Evolutionary conservation across 331 rosid species (phyloP).

Genomic region (Acacia pycnantha): DNA sequence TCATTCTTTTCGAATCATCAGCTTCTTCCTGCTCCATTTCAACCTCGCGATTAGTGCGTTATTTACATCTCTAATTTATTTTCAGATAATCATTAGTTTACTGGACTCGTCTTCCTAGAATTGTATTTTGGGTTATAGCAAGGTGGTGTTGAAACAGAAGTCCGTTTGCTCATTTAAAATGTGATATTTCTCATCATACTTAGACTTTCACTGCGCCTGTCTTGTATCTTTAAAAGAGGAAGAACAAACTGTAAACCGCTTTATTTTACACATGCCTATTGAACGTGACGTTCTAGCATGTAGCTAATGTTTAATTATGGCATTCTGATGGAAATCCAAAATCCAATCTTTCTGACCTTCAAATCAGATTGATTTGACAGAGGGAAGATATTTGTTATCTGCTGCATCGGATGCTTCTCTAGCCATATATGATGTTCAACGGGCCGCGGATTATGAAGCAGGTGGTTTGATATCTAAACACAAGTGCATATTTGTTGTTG

Average conservation of each 20-base stretch:
- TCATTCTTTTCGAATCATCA: background rate
- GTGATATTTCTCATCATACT: background rate
- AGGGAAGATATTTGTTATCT: conserved; percentile 75
- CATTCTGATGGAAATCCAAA: conserved; percentile 7
- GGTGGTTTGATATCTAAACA: conserved; percentile 59
- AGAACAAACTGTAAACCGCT: background rate
- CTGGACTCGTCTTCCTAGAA: background rate
- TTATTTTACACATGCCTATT: background rate
- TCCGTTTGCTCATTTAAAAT: background rate
- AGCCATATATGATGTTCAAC: conserved; percentile 78
- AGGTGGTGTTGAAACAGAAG: background rate
- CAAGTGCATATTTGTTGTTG: conserved; percentile 55
- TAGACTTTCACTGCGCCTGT: too few species aligned
- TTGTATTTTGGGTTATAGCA: background rate
- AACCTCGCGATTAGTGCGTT: background rate
- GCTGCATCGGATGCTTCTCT: conserved; percentile 81
- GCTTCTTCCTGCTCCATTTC: background rate
- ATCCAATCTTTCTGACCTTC: conserved; percentile 40
- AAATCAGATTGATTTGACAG: conserved; percentile 84
- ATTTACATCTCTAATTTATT: background rate
- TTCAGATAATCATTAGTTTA: background rate
- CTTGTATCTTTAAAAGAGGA: background rate
- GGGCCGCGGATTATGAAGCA: conserved; percentile 49
- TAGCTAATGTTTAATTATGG: background rate
- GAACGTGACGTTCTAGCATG: background rate